Evolutionary conservation across 148 eudicot genomes (phyloP), one percentile per base, ranked within the genome.

Genomic region (Agrostemma githago): DNA sequence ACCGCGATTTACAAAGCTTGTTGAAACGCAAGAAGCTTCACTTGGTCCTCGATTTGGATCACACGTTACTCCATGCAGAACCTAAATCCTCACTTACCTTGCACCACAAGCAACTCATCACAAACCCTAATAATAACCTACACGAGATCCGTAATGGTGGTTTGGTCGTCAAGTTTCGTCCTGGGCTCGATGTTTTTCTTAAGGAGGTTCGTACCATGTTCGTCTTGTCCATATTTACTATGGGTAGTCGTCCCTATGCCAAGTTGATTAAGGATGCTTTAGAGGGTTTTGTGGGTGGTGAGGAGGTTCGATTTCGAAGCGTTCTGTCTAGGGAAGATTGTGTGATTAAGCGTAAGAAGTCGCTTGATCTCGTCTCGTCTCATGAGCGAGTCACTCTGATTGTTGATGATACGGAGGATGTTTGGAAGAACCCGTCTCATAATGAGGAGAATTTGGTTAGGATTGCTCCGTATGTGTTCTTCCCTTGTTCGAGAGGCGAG

Each of bases 11-110:
- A 2, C 65, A 37, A 46, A 62, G 57, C 46, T 37, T 75, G 15
- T 37, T 80, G 39, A 16, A 17, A 3, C 72, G 58, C 0, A 75
- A 58, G 8, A 80, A 80, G 73, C 63, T 80, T 0, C 82, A 80
- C n/a, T 60, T 80, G 12, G 75, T 80, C 10, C 15, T 80, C 0
- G 82, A 80, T 19, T 66, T 80, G 58, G 82, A 80, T 21, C 82
- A 80, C 20, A 80, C 82, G 0, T 43, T 80, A 38, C 71, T 80
- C 5, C 82, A 80, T 14, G 44, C 39, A 79, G 79, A 6, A 20
- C 71, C 6, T 72, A 80, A 26, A 26, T 1, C 34, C 34, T 26
- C 34, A 26, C 34, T 26, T 26, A 26, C 34, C 34, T 26, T 26
- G 34, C 34, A 26, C 34, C 34, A 26, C 34, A 26, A 26, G 34